Percentiles rank a stretch among this genome's conserved stretches.
phyloP scores from a whole-genome alignment of 768 basidiomycete species.

The Podaxis rugospora region DNA sequence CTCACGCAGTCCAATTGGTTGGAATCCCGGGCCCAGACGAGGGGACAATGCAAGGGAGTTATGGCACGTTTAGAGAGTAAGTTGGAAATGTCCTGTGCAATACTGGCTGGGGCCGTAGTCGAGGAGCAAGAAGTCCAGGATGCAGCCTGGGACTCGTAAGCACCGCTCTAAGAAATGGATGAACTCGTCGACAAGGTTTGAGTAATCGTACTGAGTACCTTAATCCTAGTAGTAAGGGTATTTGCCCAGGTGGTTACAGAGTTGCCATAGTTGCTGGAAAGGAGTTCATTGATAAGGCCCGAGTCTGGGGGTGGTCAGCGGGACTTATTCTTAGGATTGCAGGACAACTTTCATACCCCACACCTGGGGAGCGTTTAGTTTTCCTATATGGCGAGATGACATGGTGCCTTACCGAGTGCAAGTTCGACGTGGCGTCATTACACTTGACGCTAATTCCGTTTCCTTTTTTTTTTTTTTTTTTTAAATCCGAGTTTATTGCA shows the following conservation, averaged over 20 bases:
- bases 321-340: background rate
- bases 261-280: constrained; percentile 27
- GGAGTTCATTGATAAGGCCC: constrained; percentile 33
- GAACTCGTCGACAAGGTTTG: background rate
- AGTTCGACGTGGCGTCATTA: constrained; percentile 34
- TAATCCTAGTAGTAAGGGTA: constrained; percentile 35
- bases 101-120: constrained; percentile 25
- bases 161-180: constrained; percentile 23
- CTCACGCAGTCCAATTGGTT: constrained; percentile 42
- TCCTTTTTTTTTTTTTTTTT: too few species aligned
- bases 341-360: constrained; percentile 28
- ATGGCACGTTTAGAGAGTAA: constrained; percentile 27
- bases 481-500: too few species aligned
- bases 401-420: constrained; percentile 33
- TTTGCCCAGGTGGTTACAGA: constrained; percentile 36
- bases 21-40: constrained; percentile 43
- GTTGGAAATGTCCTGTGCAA: constrained; percentile 27
- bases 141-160: constrained; percentile 24
- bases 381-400: background rate
- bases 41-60: constrained; percentile 39
- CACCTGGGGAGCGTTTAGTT: constrained; percentile 17
- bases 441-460: constrained; percentile 39
- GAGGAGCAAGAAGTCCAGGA: constrained; percentile 38
- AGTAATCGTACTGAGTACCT: constrained; percentile 19
- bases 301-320: constrained; percentile 25